phyloP scores from a whole-genome alignment of 352 stramenopile genomes.

The Phytophthora europaea region DNA sequence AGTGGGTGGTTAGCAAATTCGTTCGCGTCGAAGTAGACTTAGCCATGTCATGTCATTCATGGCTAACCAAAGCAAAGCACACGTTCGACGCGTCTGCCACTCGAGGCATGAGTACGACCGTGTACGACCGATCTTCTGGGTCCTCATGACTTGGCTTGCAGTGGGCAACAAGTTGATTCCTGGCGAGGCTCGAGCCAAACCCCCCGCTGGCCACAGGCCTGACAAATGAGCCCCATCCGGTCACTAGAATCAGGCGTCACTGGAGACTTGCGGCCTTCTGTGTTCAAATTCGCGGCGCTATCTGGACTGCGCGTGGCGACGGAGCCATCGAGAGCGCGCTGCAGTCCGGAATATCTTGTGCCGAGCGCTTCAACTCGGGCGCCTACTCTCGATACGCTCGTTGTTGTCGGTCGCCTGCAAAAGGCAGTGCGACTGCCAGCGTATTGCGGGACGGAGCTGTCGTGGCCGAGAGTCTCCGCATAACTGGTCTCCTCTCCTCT shows the following conservation, averaged over 20 bases:
- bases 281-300: slow-evolving; percentile 34
- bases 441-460: slow-evolving; percentile 23
- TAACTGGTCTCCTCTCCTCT: slow-evolving; percentile 14
- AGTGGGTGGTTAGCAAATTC: slow-evolving; percentile 16
- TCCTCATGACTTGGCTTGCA: slow-evolving; percentile 22
- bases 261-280: slow-evolving; percentile 31
- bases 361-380: slow-evolving; percentile 18
- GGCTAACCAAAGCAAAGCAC: slow-evolving; percentile 15
- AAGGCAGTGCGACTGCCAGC: slow-evolving; percentile 3
- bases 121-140: slow-evolving; percentile 12
- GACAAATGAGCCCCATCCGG: slow-evolving; percentile 39
- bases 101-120: not conserved
- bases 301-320: slow-evolving; percentile 28
- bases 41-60: slow-evolving; percentile 22
- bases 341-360: slow-evolving; percentile 18
- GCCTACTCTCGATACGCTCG: slow-evolving; percentile 8
- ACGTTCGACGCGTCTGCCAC: not conserved
- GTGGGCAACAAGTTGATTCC: slow-evolving; percentile 24
- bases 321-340: slow-evolving; percentile 23
- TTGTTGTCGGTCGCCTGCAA: not conserved
- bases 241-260: slow-evolving; percentile 35
- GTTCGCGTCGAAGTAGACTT: slow-evolving; percentile 16
- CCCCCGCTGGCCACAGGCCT: slow-evolving; percentile 32
- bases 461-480: slow-evolving; percentile 33
- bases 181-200: slow-evolving; percentile 12